Evolutionary conservation across 345 rosid genomes (phyloP), one percentile per base, ranked within the genome.

Genomic region (Ailanthus altissimus): DNA sequence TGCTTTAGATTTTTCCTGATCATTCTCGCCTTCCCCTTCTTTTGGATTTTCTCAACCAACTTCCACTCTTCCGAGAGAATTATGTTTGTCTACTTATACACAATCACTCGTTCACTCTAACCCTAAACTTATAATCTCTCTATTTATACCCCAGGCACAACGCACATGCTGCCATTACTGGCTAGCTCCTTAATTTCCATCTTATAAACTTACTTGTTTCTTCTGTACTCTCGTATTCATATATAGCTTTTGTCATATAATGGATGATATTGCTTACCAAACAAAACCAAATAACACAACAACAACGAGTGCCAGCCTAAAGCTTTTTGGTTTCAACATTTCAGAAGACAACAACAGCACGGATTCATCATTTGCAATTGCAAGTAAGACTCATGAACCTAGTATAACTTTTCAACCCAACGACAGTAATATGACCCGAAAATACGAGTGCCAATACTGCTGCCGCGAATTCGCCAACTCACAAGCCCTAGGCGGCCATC

Each of bases 401-500:
- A 8, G 15, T 38, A 42, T 46, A 14, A 20, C 43, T n/a, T 58
- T n/a, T 42, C 76, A 72, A 57, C 53, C 78, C 20, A 43, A 84
- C n/a, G 86, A 80, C 20, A 73, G 7, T 16, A 47, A 2, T 7
- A 49, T 43, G 5, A 77, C 83, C 49, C 81, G 92, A 18, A 94
- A 91, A 63, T 94, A 90, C 80, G 98, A 93, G 91, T 94, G 98
- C 38, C 98, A 94, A 71, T 94, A 94, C 74, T 94, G 98, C 73
- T 89, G 81, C 67, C 86, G 98, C n/a, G 97, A 89, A 77, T 94
- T 94, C 51, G 93, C 97, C 36, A 94, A 94, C 74, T 94, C 98
- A 5, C 98, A 93, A 82, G 98, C 98, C 20, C 86, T 94, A 23
- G 98, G 98, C 6, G 98, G 98, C 70, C 98, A 94, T 79, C 98